phyloP scores from a whole-genome alignment of 1,284 basidiomycete species.

The Inonotus obliquus region DNA sequence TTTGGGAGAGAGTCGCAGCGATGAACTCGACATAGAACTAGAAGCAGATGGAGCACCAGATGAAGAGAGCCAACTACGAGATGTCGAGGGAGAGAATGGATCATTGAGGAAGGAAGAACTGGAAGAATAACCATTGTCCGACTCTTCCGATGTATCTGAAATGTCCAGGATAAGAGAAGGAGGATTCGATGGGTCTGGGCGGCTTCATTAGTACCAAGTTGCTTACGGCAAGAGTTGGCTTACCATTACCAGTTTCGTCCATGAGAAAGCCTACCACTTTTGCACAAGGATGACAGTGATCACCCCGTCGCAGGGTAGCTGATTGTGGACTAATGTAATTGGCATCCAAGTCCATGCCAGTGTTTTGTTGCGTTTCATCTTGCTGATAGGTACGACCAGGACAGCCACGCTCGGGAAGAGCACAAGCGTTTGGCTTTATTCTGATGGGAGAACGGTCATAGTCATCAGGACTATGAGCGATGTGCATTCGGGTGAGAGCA shows the following conservation, averaged over 20 bases:
- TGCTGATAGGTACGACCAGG: slow-evolving; percentile 20
- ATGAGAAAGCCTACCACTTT: neutral
- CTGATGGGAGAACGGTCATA: slow-evolving; percentile 27
- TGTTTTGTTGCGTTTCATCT: neutral
- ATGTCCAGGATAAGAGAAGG: slow-evolving; percentile 7
- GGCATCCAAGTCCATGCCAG: neutral
- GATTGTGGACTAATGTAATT: neutral
- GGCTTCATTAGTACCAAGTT: neutral
- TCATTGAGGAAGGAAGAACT: neutral
- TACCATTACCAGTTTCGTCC: neutral
- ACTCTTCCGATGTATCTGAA: slow-evolving; percentile 14
- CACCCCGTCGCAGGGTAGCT: neutral
- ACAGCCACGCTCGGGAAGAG: slow-evolving; percentile 26
- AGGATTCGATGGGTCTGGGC: neutral
- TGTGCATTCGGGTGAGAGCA: slow-evolving; percentile 16
- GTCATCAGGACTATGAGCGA: slow-evolving; percentile 22
- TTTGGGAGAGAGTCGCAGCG: slow-evolving; percentile 5
- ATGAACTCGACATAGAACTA: neutral
- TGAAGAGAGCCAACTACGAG: neutral
- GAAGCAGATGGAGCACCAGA: neutral
- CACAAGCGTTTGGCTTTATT: slow-evolving; percentile 24
- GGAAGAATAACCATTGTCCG: neutral
- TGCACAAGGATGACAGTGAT: neutral
- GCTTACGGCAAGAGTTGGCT: neutral
- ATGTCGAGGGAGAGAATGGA: neutral